phyloP scores from a whole-genome alignment of 164 flowering plant genomes.

The Aristolochia contorta region DNA sequence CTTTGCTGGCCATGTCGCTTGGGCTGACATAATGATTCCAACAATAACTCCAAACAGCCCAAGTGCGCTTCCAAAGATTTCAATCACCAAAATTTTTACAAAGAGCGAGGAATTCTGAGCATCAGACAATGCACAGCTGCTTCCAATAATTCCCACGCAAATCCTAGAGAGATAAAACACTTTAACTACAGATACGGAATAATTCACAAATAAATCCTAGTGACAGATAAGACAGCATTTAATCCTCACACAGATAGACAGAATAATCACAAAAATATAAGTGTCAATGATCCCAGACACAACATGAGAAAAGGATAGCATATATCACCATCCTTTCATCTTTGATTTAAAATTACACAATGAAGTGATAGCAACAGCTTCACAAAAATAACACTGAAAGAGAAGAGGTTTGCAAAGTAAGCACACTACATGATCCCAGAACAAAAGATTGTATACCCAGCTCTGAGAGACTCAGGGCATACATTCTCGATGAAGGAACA shows the following conservation, averaged over 20 bases:
- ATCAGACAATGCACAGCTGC: constrained; percentile 99
- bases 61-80: constrained; percentile 94
- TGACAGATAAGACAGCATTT: too few relatives aligned
- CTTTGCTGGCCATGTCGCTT: constrained; percentile 78
- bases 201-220: too few relatives aligned
- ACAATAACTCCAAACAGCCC: constrained; percentile 97
- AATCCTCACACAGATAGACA: too few relatives aligned
- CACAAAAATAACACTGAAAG: too few relatives aligned
- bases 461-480: constrained; percentile 86
- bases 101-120: constrained; percentile 96
- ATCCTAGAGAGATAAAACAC: constrained; percentile 31
- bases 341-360: neutral
- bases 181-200: too few relatives aligned
- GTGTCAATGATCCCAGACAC: too few relatives aligned
- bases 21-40: constrained; percentile 96
- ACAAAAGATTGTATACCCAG: constrained; percentile 96
- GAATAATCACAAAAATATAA: too few relatives aligned
- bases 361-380: constrained; percentile 32
- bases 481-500: constrained; percentile 62
- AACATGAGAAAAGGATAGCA: neutral
- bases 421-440: constrained; percentile 94
- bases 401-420: constrained; percentile 94
- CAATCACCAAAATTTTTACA: constrained; percentile 94
- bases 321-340: too few relatives aligned
- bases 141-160: constrained; percentile 95